Percentiles rank a stretch among this genome's conserved stretches.
These are phyloP conservation scores for Ampelomyces quisqualis DNA, from an alignment of 2,329 filamentous ascomycete genomes.

Conservation along the genomic window DNA sequence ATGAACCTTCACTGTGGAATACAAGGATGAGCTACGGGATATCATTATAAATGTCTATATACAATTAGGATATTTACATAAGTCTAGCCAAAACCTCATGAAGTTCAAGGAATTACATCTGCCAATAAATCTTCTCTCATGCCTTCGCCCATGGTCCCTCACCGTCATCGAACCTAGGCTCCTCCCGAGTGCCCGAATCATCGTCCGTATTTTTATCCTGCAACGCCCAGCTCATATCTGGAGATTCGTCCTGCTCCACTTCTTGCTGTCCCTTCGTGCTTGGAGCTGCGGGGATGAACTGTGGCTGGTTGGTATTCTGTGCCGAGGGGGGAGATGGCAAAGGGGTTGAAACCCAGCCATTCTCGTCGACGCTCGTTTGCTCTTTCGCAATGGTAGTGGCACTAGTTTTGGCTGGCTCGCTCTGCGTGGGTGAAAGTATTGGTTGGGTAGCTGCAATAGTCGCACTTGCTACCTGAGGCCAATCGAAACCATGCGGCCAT, in stretches of 20 bases:
- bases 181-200: no score
- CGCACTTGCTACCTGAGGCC: not conserved
- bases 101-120: not conserved
- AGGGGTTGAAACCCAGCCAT: no score
- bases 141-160: not conserved
- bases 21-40: no score
- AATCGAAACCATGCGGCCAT: slow-evolving; percentile 5
- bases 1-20: no score
- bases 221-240: slow-evolving; percentile 7
- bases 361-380: no score
- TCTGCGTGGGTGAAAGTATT: not conserved
- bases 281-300: not conserved
- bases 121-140: not conserved
- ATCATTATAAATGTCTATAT: not conserved
- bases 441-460: not conserved
- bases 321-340: no score
- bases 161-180: not conserved
- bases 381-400: no score
- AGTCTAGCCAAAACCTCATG: not conserved
- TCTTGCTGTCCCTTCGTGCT: not conserved
- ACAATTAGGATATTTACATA: not conserved
- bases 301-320: no score
- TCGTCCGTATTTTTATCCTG: not conserved
- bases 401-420: not conserved
- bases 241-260: not conserved